Evolutionary conservation across 176 grass and related monocot species (phyloP), one percentile per base, ranked within the genome.

Genomic region (Saccharum spontaneum): DNA sequence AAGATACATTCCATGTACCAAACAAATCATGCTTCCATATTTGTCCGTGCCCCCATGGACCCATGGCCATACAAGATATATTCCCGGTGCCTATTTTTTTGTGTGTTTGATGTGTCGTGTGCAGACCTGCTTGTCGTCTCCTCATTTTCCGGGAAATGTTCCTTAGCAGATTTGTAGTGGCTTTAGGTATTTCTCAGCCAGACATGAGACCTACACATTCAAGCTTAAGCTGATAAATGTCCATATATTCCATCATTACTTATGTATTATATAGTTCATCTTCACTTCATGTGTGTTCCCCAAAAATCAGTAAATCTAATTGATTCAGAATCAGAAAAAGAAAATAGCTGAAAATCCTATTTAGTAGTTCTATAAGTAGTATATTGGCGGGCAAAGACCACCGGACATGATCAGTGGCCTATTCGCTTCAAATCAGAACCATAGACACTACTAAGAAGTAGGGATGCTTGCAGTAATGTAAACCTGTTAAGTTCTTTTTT

Each of bases 1-100:
- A 22, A 55, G 44, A 87, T 82, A 33, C 59, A 67, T 81, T 74
- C 34, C 16, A 81, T 34, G 69, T 55, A 67, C 55, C 44, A 79
- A 28, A 10, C 10, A 44, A 15, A 81, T n/a, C 78, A 22, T 76
- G 37, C 10, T 38, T 61, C 73, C 74, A n/a, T 57, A 71, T 15
- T 50, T 45, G 37, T 63, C n/a, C 18, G 1, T 37, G 16, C n/a
- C 28, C 16, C 9, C 43, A 28, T 73, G 55, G 36, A 20, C 16
- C 9, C 43, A 28, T 73, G 55, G 36, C 77, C 30, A 79, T 40
- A 63, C 52, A 64, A 72, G 20, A 79, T 79, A 37, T 73, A 62
- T 73, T 37, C 22, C 14, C n/a, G 22, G 11, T 73, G 10, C 22
- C 22, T 38, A 34, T 24, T 80, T 64, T 73, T n/a, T 73, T 41